phyloP scores from a whole-genome alignment of 2,329 filamentous ascomycete genomes.

The Talaromyces pinophilus region DNA sequence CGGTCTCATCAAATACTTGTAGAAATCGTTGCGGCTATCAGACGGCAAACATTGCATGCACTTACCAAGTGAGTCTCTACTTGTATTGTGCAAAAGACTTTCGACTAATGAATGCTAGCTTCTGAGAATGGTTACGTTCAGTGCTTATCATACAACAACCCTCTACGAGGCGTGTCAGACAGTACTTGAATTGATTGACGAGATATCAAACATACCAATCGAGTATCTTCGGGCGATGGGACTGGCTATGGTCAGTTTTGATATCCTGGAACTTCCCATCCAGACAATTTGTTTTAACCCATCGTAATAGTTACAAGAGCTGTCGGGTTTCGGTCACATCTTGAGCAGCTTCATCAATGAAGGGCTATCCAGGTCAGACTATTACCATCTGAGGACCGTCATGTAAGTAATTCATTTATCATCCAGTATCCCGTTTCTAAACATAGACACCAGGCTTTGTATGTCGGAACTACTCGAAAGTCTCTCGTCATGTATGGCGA shows the following conservation, averaged over 20 bases:
- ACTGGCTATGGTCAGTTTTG: slow-evolving; percentile 7
- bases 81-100: background rate
- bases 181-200: slow-evolving; percentile 15
- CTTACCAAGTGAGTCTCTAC: background rate
- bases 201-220: slow-evolving; percentile 19
- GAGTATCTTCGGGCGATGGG: slow-evolving; percentile 16
- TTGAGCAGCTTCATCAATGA: slow-evolving; percentile 14
- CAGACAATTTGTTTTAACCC: background rate
- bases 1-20: slow-evolving; percentile 6
- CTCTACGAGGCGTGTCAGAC: slow-evolving; percentile 17
- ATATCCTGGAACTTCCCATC: background rate
- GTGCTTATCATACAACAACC: slow-evolving; percentile 15
- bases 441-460: slow-evolving; percentile 1
- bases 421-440: background rate
- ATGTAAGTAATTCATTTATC: background rate
- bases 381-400: slow-evolving; percentile 13
- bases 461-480: slow-evolving; percentile 16
- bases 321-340: slow-evolving; percentile 13
- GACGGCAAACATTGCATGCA: slow-evolving; percentile 17
- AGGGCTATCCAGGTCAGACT: slow-evolving; percentile 11
- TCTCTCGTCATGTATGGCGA: slow-evolving; percentile 7
- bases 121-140: slow-evolving; percentile 14
- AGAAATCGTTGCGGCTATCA: slow-evolving; percentile 12
- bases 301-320: slow-evolving; percentile 11
- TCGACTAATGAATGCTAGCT: slow-evolving; percentile 1